Base-by-base conservation (phyloP, 352 stramenopile genomes). In the Globisporangium emineosum region DNA sequence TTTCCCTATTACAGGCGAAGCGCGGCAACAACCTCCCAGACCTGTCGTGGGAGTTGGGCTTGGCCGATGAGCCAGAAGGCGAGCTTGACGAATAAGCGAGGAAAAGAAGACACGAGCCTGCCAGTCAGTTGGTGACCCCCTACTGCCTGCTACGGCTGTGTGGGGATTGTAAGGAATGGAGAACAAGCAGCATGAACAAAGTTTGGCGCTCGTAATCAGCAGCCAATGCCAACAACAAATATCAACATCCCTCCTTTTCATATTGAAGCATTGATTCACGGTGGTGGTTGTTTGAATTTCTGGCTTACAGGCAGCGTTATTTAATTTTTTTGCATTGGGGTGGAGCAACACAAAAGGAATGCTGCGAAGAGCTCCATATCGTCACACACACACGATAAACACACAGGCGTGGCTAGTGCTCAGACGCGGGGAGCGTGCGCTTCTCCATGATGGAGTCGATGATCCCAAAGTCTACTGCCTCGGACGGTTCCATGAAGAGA, bases 371-470 rank as follows among this genome's bases (percentile, higher is more conserved):
- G 10, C 45, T 52, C 40, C 7, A 47, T 29, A 8, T n/a, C 43
- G n/a, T 27, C n/a, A 27, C 8, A 45, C 5, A 45, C 37, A 45
- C 35, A 43, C 35, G 2, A 5, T n/a, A n/a, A n/a, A n/a, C n/a
- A 17, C 29, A 32, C 29, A 8, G 17, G 29, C 15, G 52, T 32
- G 58, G 47, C 25, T 57, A 67, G n/a, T 62, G 60, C 29, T 62
- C 51, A 6, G 59, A 40, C 17, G 60, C 54, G 0, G 66, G 45
- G 25, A 68, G 55, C 23, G 66, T 81, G 29, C 86, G 77, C 68
- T 87, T 91, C 47, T 69, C 60, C 67, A 94, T 83, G 72, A 94
- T 91, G 0, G 79, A 79, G 70, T 95, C 87, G 59, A 95, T 88
- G 47, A 95, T 85, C 32, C 87, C 87, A 66, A 95, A 95, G 50